Evolutionary conservation across 2,329 filamentous ascomycete genomes (phyloP).

Genomic region (Alternaria angustiovoidea): DNA sequence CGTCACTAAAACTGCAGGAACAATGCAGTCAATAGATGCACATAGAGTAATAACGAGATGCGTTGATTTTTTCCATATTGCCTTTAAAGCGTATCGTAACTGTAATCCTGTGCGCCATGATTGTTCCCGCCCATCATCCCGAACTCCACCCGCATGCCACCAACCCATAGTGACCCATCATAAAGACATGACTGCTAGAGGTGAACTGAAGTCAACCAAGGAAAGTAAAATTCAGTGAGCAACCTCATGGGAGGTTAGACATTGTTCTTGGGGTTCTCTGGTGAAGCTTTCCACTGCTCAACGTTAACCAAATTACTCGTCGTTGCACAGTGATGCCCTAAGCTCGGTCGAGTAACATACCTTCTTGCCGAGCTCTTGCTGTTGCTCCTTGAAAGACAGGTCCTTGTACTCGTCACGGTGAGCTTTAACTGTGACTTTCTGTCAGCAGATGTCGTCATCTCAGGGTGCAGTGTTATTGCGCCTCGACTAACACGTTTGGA

Average conservation of each 20-base stretch:
- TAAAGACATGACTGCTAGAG: background rate
- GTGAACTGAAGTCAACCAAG: background rate
- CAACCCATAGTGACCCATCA: constrained; percentile 1
- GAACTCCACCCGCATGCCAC: constrained; percentile 4
- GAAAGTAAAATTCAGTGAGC: background rate
- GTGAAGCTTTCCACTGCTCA: constrained; percentile 46
- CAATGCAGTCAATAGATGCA: constrained; percentile 27
- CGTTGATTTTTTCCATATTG: constrained; percentile 36
- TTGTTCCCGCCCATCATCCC: constrained; percentile 5
- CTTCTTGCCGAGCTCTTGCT: constrained; percentile 48
- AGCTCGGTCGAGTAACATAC: constrained; percentile 25
- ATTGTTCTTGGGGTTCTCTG: constrained; percentile 48
- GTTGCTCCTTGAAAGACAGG: constrained; percentile 45
- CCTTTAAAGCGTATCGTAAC: constrained; percentile 20
- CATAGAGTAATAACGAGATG: constrained; percentile 10
- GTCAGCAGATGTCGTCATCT: constrained; percentile 22
- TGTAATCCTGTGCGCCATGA: constrained; percentile 16
- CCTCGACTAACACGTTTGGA: constrained; percentile 21
- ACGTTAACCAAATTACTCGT: constrained; percentile 1
- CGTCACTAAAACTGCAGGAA: constrained; percentile 34
- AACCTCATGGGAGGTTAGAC: constrained; percentile 12
- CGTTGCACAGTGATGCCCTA: background rate
- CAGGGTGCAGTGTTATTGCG: background rate
- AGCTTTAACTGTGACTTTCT: constrained; percentile 40
- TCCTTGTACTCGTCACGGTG: constrained; percentile 47